Conservation (phyloP, 1,284 basidiomycete genomes). For the Microbotryomycetes sp. region DNA sequence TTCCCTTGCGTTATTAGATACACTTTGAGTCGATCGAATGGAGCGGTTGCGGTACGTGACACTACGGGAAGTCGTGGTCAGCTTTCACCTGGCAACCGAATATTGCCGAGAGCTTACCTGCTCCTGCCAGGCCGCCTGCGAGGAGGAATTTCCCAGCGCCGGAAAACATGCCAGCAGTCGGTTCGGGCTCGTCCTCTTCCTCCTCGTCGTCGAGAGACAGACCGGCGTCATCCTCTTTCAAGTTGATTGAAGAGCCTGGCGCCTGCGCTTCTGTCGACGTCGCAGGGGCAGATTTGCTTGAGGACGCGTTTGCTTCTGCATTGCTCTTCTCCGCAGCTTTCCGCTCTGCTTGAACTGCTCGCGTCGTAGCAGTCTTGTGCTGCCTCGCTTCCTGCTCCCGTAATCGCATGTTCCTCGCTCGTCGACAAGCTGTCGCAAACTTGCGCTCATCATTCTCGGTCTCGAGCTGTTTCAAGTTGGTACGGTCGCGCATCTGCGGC, state of each 20-base stretch:
- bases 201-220: constrained; percentile 42
- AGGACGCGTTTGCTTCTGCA: not conserved
- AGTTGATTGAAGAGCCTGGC: not conserved
- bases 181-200: constrained; percentile 43
- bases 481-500: not conserved
- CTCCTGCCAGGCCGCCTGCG: constrained; percentile 90
- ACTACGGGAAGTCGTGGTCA: constrained; percentile 48
- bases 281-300: no score
- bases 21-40: constrained; percentile 94
- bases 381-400: not conserved
- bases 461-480: not conserved
- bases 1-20: constrained; percentile 71
- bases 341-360: not conserved
- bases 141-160: constrained; percentile 76
- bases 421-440: constrained; percentile 31
- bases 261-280: not conserved
- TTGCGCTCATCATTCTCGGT: constrained; percentile 16
- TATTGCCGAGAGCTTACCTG: constrained; percentile 51
- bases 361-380: not conserved
- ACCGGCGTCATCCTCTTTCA: constrained; percentile 15
- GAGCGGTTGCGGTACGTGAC: constrained; percentile 90
- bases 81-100: not conserved
- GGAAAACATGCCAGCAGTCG: constrained; percentile 36
- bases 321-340: not conserved
- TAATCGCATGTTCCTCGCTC: not conserved